phyloP scores from a whole-genome alignment of 1,139 yeast species.

The Spencermartinsiella ligniputridi region DNA sequence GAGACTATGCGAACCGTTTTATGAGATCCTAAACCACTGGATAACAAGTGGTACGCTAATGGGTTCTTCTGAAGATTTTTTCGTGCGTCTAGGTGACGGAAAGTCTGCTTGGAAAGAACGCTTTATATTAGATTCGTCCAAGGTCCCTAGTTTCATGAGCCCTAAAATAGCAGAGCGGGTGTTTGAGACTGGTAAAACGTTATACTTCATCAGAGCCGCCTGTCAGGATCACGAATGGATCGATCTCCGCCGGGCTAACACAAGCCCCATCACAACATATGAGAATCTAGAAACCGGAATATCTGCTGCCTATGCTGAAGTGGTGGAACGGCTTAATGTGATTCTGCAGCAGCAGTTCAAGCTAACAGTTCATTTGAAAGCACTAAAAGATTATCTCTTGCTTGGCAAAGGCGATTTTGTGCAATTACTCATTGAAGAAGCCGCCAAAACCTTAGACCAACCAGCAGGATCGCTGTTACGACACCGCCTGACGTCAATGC shows the following conservation, averaged over 20 bases:
- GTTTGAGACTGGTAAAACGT: constrained; percentile 72
- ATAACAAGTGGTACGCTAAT: constrained; percentile 59
- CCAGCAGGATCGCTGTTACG: constrained; percentile 63
- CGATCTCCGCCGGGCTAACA: constrained; percentile 32
- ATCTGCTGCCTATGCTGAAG: constrained; percentile 51
- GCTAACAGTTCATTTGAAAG: constrained; percentile 52
- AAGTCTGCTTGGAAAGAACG: constrained; percentile 31
- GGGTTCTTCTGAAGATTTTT: constrained; percentile 61
- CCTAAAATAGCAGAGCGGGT: constrained; percentile 48
- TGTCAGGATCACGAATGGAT: constrained; percentile 64
- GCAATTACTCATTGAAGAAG: constrained; percentile 56
- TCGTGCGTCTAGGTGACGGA: constrained; percentile 38
- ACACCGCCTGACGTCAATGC: constrained; percentile 58
- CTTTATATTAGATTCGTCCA: constrained; percentile 26
- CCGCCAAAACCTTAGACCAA: constrained; percentile 50
- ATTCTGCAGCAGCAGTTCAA: constrained; percentile 48
- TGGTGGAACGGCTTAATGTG: constrained; percentile 49
- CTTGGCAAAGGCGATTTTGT: constrained; percentile 78
- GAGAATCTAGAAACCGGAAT: constrained; percentile 44
- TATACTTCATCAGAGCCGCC: constrained; percentile 60
- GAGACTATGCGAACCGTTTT: constrained; percentile 56
- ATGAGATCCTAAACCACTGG: constrained; percentile 63
- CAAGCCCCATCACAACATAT: constrained; percentile 21
- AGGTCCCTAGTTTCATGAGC: constrained; percentile 57
- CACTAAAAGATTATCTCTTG: constrained; percentile 62